Conservation (phyloP, 129 eudicot species). For the Tagetes patula region DNA sequence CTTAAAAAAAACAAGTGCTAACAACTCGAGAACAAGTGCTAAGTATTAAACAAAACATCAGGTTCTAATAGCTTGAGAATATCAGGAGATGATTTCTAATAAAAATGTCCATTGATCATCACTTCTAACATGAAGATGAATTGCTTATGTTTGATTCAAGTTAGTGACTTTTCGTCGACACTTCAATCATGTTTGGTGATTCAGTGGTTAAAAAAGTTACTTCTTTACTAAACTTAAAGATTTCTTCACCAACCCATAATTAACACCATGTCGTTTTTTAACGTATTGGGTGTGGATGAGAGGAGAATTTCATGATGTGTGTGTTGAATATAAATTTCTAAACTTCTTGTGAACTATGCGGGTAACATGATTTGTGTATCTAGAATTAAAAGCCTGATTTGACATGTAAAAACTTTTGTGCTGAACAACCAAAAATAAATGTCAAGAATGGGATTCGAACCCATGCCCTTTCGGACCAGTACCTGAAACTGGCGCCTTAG, state of each 20-base stretch:
- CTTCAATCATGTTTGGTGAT: background rate
- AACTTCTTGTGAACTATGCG: no score
- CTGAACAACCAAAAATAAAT: background rate
- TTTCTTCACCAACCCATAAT: background rate
- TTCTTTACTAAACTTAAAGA: no score
- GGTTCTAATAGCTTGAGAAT: background rate
- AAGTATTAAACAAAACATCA: no score
- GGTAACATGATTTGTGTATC: background rate
- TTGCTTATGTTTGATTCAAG: background rate
- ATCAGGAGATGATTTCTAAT: background rate
- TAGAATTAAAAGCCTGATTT: background rate
- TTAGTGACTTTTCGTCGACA: background rate
- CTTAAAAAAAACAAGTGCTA: no score
- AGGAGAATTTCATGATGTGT: no score
- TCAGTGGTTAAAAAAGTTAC: background rate
- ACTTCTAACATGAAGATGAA: background rate
- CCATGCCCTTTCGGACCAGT: conserved; percentile 88
- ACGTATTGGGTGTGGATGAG: no score
- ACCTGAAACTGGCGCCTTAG: conserved; percentile 86
- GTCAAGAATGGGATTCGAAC: conserved; percentile 84
- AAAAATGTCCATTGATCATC: background rate
- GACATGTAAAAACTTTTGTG: background rate
- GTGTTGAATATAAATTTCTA: no score
- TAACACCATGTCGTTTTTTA: background rate
- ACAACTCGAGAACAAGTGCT: no score